Evolutionary conservation across 177 flowering plant species (phyloP), one percentile per base, ranked within the genome.

Genomic region (Vitis hybrid): DNA sequence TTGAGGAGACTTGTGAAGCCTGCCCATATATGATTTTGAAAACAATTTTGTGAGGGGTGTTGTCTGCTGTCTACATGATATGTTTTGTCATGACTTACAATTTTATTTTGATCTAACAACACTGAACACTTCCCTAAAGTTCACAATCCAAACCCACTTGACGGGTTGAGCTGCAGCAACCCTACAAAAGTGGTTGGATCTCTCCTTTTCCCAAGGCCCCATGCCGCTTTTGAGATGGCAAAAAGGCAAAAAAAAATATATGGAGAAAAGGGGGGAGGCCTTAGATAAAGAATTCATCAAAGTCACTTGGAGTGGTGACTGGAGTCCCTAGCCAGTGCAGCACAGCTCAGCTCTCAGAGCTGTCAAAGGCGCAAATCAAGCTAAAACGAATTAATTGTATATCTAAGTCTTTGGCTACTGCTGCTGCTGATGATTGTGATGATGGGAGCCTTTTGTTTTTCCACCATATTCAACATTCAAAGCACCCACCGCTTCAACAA

Each of bases 321-420:
- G 10, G 11, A 18, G 56, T 16, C 15, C 16, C 22, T 39, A 5
- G 45, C 18, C 50, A 73, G 82, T 84, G 87, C 87, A 74, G 52
- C 73, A 64, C 87, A 84, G 87, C 87, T 84, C 81, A 80, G 45
- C 45, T 39, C 45, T 39, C 7, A 56, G 67, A 73, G 22, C 63
- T 70, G 70, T 84, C 84, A 73, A 63, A 61, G 81, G 82, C 88
- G 86, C 83, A 77, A 85, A 78, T 85, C 80, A 80, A 75, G 88
- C 84, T 31, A 18, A 5, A 9, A 48, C 50, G 54, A 66, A 52
- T 65, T 69, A 70, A 68, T 63, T 63, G 63, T 59, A 18, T 9
- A 11, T 15, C 50, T 19, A 55, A 39, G 59, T 12, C 4, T 48
- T 48, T 12, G 58, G 29, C 29, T 26, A 26, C 74, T 50, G 53